Evolutionary conservation across 1,139 yeast genomes (phyloP).

Genomic region (Pichia sp.): DNA sequence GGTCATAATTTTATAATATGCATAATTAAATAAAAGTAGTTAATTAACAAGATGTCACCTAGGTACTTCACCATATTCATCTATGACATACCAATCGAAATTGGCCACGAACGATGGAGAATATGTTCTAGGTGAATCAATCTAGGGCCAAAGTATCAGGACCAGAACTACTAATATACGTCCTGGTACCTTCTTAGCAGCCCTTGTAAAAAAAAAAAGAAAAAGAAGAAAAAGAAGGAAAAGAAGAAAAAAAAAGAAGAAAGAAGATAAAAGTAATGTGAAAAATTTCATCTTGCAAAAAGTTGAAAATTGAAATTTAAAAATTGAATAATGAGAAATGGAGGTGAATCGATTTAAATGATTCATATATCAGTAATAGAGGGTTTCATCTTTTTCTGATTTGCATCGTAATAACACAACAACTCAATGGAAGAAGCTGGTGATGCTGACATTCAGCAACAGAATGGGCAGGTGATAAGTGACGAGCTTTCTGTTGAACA

Average conservation of each 20-base stretch:
- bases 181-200: conserved; percentile 11
- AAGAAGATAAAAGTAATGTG: too few species aligned
- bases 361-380: not conserved
- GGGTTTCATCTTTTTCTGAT: not conserved
- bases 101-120: conserved; percentile 59
- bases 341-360: too few species aligned
- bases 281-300: not conserved
- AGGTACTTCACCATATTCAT: conserved; percentile 76
- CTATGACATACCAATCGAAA: conserved; percentile 32
- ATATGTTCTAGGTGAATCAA: conserved; percentile 62
- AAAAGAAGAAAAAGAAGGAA: not conserved
- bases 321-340: too few species aligned
- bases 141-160: conserved; percentile 63
- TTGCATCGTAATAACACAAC: not conserved
- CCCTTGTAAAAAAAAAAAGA: conserved; percentile 3
- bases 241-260: not conserved
- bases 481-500: not conserved
- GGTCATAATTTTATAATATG: conserved; percentile 19
- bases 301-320: not conserved
- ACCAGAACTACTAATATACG: conserved; percentile 13
- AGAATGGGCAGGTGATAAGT: not conserved
- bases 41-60: conserved; percentile 47
- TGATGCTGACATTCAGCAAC: not conserved
- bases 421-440: not conserved
- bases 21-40: not conserved